Evolutionary conservation across 805 yeast genomes (phyloP).

Genomic region (Suhomyces xylopsoci): DNA sequence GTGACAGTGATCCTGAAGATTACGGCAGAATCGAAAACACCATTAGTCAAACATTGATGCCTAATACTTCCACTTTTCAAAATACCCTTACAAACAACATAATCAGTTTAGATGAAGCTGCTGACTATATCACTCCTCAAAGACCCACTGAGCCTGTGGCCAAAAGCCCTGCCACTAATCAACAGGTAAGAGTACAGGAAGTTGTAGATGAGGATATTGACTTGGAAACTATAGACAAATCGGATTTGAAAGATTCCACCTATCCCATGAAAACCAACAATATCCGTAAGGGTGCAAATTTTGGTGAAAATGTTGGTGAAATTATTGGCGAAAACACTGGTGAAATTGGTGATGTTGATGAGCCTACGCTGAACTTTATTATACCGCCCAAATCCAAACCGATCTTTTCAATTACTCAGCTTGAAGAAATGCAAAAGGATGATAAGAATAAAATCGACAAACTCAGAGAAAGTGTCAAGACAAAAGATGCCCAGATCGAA

Average conservation of each 20-base stretch:
- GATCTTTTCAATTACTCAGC: constrained; percentile 25
- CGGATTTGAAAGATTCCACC: constrained; percentile 16
- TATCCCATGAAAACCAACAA: constrained; percentile 23
- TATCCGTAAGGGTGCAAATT: background rate
- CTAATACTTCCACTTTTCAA: constrained; percentile 8
- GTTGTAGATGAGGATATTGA: constrained; percentile 12
- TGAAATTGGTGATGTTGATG: constrained; percentile 10
- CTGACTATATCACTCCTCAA: constrained; percentile 28
- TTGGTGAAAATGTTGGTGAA: no score
- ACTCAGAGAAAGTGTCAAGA: constrained; percentile 6
- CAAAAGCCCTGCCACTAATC: constrained; percentile 25
- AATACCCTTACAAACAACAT: constrained; percentile 19
- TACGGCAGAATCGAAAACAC: constrained; percentile 18
- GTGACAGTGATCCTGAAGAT: constrained; percentile 26
- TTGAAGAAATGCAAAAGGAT: constrained; percentile 23
- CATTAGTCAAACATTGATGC: constrained; percentile 18
- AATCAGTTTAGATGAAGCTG: constrained; percentile 8
- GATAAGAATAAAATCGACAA: constrained; percentile 8
- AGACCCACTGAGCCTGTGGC: constrained; percentile 31
- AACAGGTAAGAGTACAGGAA: constrained; percentile 20
- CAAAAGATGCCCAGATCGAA: constrained; percentile 3
- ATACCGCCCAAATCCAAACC: constrained; percentile 35
- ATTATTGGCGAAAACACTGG: no score
- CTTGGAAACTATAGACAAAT: constrained; percentile 1
- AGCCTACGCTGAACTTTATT: constrained; percentile 29